These are phyloP conservation scores for Ceratobasidium sp. DNA, from an alignment of 1,284 basidiomycete genomes.

Conservation along the genomic window DNA sequence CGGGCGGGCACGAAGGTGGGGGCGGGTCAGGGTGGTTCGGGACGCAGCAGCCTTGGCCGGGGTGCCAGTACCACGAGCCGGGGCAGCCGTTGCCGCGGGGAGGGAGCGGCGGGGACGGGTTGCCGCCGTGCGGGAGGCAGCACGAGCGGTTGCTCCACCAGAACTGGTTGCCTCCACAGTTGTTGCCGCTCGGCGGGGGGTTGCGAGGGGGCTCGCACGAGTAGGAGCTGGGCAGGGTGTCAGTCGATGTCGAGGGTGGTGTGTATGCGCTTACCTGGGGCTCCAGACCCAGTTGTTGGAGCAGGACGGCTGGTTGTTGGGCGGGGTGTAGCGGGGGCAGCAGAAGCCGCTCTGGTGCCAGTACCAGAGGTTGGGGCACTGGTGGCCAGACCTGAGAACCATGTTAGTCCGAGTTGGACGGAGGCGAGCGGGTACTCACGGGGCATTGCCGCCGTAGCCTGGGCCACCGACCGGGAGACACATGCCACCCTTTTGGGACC, in stretches of 20 bases:
- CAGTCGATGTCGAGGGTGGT: neutral
- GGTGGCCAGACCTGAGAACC: neutral
- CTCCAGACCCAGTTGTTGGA: constrained; percentile 25
- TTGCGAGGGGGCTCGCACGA: constrained; percentile 10
- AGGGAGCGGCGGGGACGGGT: constrained; percentile 12
- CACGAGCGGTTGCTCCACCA: constrained; percentile 20
- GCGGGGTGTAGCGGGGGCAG: constrained; percentile 26
- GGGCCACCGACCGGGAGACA: constrained; percentile 29
- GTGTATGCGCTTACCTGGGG: constrained; percentile 26
- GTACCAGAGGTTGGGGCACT: constrained; percentile 27
- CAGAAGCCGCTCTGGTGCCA: constrained; percentile 21
- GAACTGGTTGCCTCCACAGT: constrained; percentile 13
- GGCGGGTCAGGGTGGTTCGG: constrained; percentile 19
- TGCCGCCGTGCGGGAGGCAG: constrained; percentile 35
- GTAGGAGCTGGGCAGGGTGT: neutral
- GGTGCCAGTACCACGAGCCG: neutral
- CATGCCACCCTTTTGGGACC: constrained; percentile 4
- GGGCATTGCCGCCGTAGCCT: constrained; percentile 4
- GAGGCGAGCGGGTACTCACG: constrained; percentile 8
- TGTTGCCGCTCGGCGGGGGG: constrained; percentile 11
- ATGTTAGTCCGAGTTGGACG: neutral
- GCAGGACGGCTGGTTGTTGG: constrained; percentile 25
- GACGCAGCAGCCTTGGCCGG: constrained; percentile 37
- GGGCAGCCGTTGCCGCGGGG: constrained; percentile 19
- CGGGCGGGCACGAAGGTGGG: neutral